Base-by-base conservation (phyloP, 2,329 filamentous ascomycete species). In the Sordariomycetes sp. region DNA sequence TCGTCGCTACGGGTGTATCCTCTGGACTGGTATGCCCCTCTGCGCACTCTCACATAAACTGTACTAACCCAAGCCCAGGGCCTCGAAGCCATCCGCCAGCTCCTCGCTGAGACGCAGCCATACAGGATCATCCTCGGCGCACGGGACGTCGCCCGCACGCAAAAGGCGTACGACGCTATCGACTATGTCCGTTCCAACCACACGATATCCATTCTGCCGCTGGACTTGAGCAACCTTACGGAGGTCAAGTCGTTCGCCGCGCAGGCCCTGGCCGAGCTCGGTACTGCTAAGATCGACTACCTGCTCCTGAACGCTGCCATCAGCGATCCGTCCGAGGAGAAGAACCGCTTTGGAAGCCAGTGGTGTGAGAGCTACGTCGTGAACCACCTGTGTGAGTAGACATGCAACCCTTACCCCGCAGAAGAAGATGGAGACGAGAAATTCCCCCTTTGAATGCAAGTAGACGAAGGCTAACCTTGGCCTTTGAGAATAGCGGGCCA, bases 361-460 rank as follows among this genome's bases (percentile, higher is more conserved):
- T 81, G 79, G 79, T 77, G 74, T 63, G 76, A 81, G 65, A 46
- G 71, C 0, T 72, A 76, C 34, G 65, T 81, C 18, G 78, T 82
- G 22, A 82, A 82, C 60, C 77, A 80, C 59, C 69, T 81, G 10
- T 75, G 78, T 80, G 57, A 63, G 73, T 59, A 32, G 3, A 16
- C 7, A 37, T 37, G 35, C n/a, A n/a, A n/a, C n/a, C n/a, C n/a
- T n/a, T n/a, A n/a, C n/a, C n/a, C n/a, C 16, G 18, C 40, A n/a
- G 16, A 46, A 35, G 20, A 10, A n/a, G 46, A 52, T 22, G 6
- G 5, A 11, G 37, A 40, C 18, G 12, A n/a, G 12, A 43, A 16
- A 8, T n/a, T 43, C 37, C 14, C 37, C 28, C 28, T 32, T 4
- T 32, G 8, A 32, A 32, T 4, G 8, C 4, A 16, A 43, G 37